Evolutionary conservation across 768 basidiomycete genomes (phyloP).

Genomic region (Pulveroboletus sp.): DNA sequence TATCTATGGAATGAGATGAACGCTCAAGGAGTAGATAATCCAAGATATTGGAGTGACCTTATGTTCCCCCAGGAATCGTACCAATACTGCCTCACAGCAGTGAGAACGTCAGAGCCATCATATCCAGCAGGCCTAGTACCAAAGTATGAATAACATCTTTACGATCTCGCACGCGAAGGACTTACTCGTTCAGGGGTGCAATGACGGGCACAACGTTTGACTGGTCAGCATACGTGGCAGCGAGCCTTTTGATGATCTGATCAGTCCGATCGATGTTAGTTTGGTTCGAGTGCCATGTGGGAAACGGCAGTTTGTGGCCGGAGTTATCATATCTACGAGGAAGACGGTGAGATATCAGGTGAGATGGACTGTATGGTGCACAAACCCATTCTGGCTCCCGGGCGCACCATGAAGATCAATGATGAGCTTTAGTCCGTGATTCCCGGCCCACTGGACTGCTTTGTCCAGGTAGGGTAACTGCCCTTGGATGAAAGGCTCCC

Average conservation of each 20-base stretch:
- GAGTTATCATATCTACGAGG: slow-evolving; percentile 71
- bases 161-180: background rate
- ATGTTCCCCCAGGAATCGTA: slow-evolving; percentile 70
- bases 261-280: slow-evolving; percentile 66
- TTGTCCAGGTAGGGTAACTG: slow-evolving; percentile 65
- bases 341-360: slow-evolving; percentile 4
- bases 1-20: slow-evolving; percentile 26
- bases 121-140: slow-evolving; percentile 68
- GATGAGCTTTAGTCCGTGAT: slow-evolving; percentile 72
- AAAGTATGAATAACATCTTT: slow-evolving; percentile 1
- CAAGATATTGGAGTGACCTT: slow-evolving; percentile 37
- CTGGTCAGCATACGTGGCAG: slow-evolving; percentile 52
- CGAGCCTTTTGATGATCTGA: slow-evolving; percentile 57
- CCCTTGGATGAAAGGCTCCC: slow-evolving; percentile 76
- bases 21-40: background rate
- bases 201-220: slow-evolving; percentile 58
- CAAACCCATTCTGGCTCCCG: slow-evolving; percentile 79
- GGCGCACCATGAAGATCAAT: slow-evolving; percentile 79
- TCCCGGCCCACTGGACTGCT: slow-evolving; percentile 66
- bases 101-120: slow-evolving; percentile 46
- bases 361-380: background rate
- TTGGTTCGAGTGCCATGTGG: slow-evolving; percentile 64
- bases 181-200: slow-evolving; percentile 75
- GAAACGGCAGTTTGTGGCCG: slow-evolving; percentile 56
- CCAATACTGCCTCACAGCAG: slow-evolving; percentile 58